These are phyloP conservation scores for Aspergillus neoniger DNA, from an alignment of 2,329 filamentous ascomycete genomes.

Conservation along the genomic window DNA sequence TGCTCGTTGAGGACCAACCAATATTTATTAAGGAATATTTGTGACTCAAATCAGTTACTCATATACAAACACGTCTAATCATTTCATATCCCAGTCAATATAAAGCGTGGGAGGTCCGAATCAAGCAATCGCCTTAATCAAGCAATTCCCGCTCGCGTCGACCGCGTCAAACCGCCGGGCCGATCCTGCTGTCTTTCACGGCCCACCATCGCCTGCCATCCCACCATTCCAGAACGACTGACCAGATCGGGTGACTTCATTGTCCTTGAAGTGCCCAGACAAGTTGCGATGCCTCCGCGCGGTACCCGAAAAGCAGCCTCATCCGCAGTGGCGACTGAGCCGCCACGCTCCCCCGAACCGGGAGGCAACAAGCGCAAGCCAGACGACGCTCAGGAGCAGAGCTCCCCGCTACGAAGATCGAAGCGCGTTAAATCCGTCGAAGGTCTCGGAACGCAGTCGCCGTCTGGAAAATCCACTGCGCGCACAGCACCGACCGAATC, in stretches of 20 bases:
- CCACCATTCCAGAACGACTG: not conserved
- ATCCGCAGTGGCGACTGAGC: constrained; percentile 9
- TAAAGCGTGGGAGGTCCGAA: not conserved
- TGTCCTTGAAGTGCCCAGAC: not conserved
- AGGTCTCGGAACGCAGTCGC: not conserved
- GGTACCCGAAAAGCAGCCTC: constrained; percentile 17
- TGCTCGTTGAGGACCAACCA: too few species aligned
- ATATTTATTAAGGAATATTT: too few species aligned
- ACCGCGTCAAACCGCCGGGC: constrained; percentile 1
- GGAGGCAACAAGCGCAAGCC: constrained; percentile 30
- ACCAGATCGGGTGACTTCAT: not conserved
- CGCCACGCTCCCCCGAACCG: constrained; percentile 11
- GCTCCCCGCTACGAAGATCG: constrained; percentile 31
- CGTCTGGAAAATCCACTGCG: not conserved
- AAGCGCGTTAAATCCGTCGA: constrained; percentile 32
- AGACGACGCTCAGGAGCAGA: constrained; percentile 25
- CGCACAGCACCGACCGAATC: not conserved
- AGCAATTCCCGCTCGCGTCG: constrained; percentile 3
- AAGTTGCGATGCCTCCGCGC: constrained; percentile 21
- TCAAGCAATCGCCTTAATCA: not conserved
- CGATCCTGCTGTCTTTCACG: not conserved
- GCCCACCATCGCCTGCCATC: not conserved
- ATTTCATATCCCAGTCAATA: not conserved
- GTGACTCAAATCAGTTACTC: not conserved
- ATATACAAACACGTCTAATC: not conserved